phyloP scores from a whole-genome alignment of 805 yeast genomes.

The Nakazawaea pomicola region DNA sequence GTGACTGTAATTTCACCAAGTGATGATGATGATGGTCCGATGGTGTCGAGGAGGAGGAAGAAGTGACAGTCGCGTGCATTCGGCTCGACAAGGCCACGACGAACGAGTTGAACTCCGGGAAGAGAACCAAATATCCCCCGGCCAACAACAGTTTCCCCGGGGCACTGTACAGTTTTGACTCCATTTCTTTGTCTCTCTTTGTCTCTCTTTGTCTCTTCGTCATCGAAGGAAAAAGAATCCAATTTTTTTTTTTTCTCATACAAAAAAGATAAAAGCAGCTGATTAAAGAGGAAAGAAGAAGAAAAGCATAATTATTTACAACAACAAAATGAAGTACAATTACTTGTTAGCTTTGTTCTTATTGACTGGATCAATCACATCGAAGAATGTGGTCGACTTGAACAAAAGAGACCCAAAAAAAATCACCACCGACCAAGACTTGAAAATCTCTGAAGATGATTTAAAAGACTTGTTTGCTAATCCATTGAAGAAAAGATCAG shows the following conservation, averaged over 20 bases:
- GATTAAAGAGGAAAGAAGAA: background rate
- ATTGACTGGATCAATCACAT: background rate
- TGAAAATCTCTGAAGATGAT: slow-evolving; percentile 7
- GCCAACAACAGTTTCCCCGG: slow-evolving; percentile 95
- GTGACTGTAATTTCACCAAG: slow-evolving; percentile 56
- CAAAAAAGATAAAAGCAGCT: too few relatives aligned
- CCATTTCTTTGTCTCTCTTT: background rate
- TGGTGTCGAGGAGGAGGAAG: too few relatives aligned
- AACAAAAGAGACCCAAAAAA: slow-evolving; percentile 10
- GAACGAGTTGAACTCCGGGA: slow-evolving; percentile 67
- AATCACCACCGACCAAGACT: slow-evolving; percentile 4
- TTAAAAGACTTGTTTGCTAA: slow-evolving; percentile 5
- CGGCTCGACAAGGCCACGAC: slow-evolving; percentile 86
- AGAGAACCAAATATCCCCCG: slow-evolving; percentile 91
- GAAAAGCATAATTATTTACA: background rate
- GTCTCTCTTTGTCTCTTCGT: slow-evolving; percentile 1
- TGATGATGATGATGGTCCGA: too few relatives aligned
- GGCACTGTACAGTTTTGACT: slow-evolving; percentile 76
- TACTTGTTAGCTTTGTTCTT: background rate
- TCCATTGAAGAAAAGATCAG: slow-evolving; percentile 9
- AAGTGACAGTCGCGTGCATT: slow-evolving; percentile 69
- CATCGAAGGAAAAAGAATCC: too few relatives aligned
- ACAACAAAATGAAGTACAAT: background rate
- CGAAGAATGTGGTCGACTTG: slow-evolving; percentile 9
- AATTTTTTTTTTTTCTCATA: too few relatives aligned